Percentiles rank a stretch among this genome's conserved stretches.
These are phyloP conservation scores for Alternaria hordeiaustralica DNA, from an alignment of 2,329 filamentous ascomycete genomes.

Conservation along the genomic window DNA sequence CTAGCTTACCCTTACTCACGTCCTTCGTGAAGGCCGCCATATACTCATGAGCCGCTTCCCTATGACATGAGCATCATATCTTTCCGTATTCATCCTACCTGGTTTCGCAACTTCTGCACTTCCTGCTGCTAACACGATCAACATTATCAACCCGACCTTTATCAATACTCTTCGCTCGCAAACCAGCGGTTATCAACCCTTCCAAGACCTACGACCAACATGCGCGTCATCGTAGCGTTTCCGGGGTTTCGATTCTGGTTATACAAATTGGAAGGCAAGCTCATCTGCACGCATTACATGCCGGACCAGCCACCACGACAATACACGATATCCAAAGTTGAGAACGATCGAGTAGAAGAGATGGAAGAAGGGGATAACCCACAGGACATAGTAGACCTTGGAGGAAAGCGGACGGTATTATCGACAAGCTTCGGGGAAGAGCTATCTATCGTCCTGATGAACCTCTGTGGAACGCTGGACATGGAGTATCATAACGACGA, in stretches of 20 bases:
- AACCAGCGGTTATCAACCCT: background rate
- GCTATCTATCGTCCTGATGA: background rate
- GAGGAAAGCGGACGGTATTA: background rate
- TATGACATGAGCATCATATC: background rate
- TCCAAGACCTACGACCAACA: background rate
- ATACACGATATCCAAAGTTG: background rate
- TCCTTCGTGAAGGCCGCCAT: background rate
- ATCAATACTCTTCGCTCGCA: background rate
- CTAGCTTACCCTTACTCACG: background rate
- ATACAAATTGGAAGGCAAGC: background rate
- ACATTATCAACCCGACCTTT: background rate
- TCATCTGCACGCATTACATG: background rate
- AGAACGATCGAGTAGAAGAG: background rate
- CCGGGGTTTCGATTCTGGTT: background rate
- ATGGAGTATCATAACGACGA: background rate
- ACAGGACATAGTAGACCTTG: background rate
- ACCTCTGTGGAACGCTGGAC: background rate
- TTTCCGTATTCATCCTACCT: background rate
- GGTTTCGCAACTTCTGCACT: background rate
- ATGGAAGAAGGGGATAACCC: background rate
- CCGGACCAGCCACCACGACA: background rate
- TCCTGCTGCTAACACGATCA: background rate
- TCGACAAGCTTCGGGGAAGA: background rate
- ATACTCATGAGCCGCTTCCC: background rate
- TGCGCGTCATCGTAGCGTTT: background rate